Base-by-base conservation (phyloP, 306 rosid genomes). In the Rosa multiflora region DNA sequence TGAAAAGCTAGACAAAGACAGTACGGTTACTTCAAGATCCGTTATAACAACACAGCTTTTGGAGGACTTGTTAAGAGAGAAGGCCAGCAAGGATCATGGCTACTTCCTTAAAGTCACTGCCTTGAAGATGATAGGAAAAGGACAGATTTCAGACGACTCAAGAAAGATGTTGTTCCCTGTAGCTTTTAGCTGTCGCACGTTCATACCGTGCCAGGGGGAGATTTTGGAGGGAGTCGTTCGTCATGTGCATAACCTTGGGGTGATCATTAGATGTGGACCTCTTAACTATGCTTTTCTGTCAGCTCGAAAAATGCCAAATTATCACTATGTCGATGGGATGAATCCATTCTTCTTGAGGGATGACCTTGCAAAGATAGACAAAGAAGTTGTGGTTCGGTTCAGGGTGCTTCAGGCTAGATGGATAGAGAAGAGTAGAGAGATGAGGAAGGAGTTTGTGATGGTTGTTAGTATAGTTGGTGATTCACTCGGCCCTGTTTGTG, bases 221-320 rank as follows among this genome's bases (percentile, higher is more conserved):
- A 78, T 82, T 55, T 68, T 87, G 44, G 82, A 80, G 42, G 90
- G 90, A 75, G 85, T 87, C 9, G 90, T 85, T 66, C 55, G 44
- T 76, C 42, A 18, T 12, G 46, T 80, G 46, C 32, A 32, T 37
- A 76, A 58, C 5, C 77, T 52, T 11, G 90, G 90, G 26, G 87
- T 82, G 55, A 70, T 82, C 72, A 7, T 87, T 69, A 85, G 84
- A 75, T 87, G 88, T 75, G 90, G 90, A 85, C 90, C 90, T 59
- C 18, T 80, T 23, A 75, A 80, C 62, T 80, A 77, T 42, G 86
- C 64, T 43, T 85, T 69, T 40, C 85, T 87, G 26, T 82, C 87
- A 0, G 81, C 58, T 70, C 77, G 72, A 26, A 82, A 82, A 80
- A 87, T 87, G 88, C 88, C 86, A 49, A 74, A 78, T 61, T 87